Conservation (phyloP, 768 basidiomycete genomes). For the Terana coerulea region DNA sequence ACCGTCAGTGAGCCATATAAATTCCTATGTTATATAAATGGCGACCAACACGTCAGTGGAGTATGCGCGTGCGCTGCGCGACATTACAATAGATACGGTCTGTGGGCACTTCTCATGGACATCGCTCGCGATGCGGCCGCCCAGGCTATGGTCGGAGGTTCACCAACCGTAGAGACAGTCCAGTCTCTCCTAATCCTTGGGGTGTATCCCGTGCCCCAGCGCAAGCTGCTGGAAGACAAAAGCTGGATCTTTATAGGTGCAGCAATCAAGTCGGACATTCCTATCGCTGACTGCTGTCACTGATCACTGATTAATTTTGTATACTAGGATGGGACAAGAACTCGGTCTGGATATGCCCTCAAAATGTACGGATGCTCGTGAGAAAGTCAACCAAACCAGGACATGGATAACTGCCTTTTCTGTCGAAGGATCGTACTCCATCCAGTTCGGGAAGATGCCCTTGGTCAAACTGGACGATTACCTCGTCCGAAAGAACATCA, state of each 20-base stretch:
- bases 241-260: conserved; percentile 68
- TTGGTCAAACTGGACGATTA: conserved; percentile 58
- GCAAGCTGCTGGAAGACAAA: conserved; percentile 60
- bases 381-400: conserved; percentile 59
- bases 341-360: conserved; percentile 53
- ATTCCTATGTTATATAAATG: background rate
- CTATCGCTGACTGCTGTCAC: too few species aligned
- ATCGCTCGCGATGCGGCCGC: conserved; percentile 53
- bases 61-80: conserved; percentile 63
- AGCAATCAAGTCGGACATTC: conserved; percentile 60
- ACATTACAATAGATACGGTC: conserved; percentile 46
- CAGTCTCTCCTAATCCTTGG: conserved; percentile 66
- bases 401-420: conserved; percentile 72
- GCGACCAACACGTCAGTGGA: conserved; percentile 24
- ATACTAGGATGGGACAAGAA: conserved; percentile 60
- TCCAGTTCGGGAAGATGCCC: conserved; percentile 66
- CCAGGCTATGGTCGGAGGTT: conserved; percentile 45
- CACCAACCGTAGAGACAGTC: conserved; percentile 59
- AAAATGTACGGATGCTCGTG: conserved; percentile 44
- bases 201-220: conserved; percentile 54
- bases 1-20: conserved; percentile 49
- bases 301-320: too few species aligned
- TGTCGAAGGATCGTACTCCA: conserved; percentile 64
- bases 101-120: conserved; percentile 49
- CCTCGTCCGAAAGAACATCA: conserved; percentile 45